phyloP scores from a whole-genome alignment of 83 land plant species.

The Picea engelmannii region DNA sequence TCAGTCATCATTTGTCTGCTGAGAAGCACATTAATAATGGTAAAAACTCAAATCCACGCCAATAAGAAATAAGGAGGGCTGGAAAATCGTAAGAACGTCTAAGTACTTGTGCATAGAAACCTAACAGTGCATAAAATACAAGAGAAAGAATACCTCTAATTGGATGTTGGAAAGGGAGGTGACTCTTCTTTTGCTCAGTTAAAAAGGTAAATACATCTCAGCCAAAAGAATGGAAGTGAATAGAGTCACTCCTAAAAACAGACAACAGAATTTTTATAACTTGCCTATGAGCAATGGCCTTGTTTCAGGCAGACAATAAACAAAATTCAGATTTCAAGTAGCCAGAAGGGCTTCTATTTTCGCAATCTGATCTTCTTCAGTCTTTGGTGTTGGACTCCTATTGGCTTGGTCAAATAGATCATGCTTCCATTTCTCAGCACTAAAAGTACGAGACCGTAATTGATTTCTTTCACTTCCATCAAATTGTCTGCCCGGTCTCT shows the following conservation, averaged over 20 bases:
- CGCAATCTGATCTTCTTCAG: conserved; percentile 77
- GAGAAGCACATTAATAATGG: neutral
- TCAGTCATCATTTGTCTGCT: neutral
- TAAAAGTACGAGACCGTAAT: conserved; percentile 12
- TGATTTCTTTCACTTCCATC: conserved; percentile 20
- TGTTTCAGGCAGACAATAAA: neutral
- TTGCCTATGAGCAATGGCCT: neutral
- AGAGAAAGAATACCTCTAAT: neutral
- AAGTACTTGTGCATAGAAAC: neutral
- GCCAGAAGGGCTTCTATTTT: conserved; percentile 66
- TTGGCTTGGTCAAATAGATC: conserved; percentile 61
- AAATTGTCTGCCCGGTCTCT: conserved; percentile 25
- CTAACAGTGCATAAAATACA: neutral
- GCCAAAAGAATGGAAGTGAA: neutral
- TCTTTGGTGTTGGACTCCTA: conserved; percentile 55
- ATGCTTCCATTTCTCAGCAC: conserved; percentile 70
- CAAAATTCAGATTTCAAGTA: neutral
- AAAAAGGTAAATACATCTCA: neutral
- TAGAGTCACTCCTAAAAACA: neutral
- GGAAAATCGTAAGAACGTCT: neutral
- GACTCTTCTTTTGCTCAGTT: neutral
- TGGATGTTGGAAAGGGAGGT: neutral
- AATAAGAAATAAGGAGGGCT: neutral
- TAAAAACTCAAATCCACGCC: neutral
- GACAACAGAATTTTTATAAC: neutral